Base-by-base conservation (phyloP, 306 rosid genomes). In the Cicer arietinum region DNA sequence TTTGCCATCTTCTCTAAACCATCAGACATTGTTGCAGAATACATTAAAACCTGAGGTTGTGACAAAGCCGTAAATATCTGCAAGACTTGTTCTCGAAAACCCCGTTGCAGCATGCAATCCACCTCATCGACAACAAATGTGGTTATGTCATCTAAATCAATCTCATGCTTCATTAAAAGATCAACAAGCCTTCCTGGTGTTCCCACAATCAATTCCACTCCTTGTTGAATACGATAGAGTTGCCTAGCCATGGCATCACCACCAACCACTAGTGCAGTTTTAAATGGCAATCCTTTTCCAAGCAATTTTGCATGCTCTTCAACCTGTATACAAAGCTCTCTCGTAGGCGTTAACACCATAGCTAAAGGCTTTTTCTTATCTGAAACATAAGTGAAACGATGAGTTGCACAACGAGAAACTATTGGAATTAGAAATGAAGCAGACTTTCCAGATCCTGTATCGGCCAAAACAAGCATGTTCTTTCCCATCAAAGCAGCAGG, bases 221-320 rank as follows among this genome's bases (percentile, higher is more conserved):
- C 97, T 85, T 89, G 93, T 81, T 86, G 81, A 80, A 92, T 81
- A 61, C 93, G 97, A 57, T 90, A 74, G 75, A 83, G 77, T 84
- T 92, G 97, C 64, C 97, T 83, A 59, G 93, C 89, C 90, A 90
- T 85, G 40, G 96, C 88, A 43, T 92, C 96, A 18, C 96, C 97
- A 43, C 96, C 97, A 79, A 92, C 93, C 82, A 92, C 92, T 76
- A 92, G 97, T 17, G 96, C 93, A 44, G 97, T 92, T 90, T 88
- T 92, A 67, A 92, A 92, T 16, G 92, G 96, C 70, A 92, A 58
- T 42, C 93, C 91, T 79, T 88, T 87, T 45, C 96, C 93, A 12
- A 90, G 92, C 77, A 83, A 77, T 86, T 92, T 92, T 75, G 96
- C 93, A 22, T 87, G 90, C 76, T 90, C 89, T 73, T 90, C 97